Conservation (phyloP, 371 early-diverging fungal species). For the Funneliformis caledonium region DNA sequence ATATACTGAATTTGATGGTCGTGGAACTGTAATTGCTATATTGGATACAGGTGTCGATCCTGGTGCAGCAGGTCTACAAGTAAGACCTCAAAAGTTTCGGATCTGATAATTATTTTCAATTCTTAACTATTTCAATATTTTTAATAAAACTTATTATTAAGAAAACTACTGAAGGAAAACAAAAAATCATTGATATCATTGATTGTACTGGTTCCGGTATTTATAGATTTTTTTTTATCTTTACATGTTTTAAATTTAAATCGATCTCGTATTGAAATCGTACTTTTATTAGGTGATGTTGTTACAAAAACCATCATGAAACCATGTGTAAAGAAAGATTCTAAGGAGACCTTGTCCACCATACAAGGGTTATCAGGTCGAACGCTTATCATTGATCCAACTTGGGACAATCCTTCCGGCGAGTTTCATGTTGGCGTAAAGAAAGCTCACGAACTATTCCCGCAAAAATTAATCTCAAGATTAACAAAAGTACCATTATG, state of each 20-base stretch:
- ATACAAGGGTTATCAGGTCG: slow-evolving; percentile 80
- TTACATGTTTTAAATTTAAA: background rate
- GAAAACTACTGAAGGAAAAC: slow-evolving; percentile 85
- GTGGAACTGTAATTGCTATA: slow-evolving; percentile 88
- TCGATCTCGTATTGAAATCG: background rate
- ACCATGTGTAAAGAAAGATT: slow-evolving; percentile 50
- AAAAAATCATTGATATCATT: slow-evolving; percentile 88
- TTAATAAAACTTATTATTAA: slow-evolving; percentile 43
- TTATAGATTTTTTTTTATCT: slow-evolving; percentile 46
- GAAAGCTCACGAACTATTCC: slow-evolving; percentile 79
- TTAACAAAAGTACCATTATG: slow-evolving; percentile 56
- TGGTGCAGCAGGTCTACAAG: slow-evolving; percentile 82
- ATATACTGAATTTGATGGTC: slow-evolving; percentile 87
- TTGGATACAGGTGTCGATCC: slow-evolving; percentile 95
- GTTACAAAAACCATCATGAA: slow-evolving; percentile 63
- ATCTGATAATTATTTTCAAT: background rate
- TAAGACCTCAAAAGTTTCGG: slow-evolving; percentile 40
- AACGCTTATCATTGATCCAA: slow-evolving; percentile 67
- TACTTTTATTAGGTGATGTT: slow-evolving; percentile 28
- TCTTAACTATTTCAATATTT: background rate
- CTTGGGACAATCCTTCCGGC: slow-evolving; percentile 79
- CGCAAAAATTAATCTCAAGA: slow-evolving; percentile 60
- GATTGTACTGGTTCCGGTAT: slow-evolving; percentile 93
- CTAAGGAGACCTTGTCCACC: slow-evolving; percentile 51
- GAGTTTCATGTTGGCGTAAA: slow-evolving; percentile 88